Conservation (phyloP, 2,329 filamentous ascomycete genomes). For the Botrytis fragariae region DNA sequence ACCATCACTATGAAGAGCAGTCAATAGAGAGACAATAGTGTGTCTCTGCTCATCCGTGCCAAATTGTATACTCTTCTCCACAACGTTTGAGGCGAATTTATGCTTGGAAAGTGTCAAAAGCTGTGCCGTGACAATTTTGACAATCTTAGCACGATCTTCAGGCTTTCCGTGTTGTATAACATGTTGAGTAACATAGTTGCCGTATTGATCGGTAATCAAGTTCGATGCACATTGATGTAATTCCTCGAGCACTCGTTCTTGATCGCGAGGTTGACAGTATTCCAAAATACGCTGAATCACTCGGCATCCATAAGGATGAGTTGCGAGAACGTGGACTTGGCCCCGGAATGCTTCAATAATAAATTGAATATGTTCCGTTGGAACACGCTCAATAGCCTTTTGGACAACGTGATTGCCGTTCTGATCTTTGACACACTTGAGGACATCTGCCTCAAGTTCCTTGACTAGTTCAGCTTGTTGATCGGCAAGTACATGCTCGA, state of each 20-base stretch:
- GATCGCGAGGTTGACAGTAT: conserved; percentile 70
- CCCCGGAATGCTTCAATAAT: conserved; percentile 78
- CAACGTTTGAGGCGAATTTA: conserved; percentile 96
- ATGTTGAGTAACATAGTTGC: conserved; percentile 95
- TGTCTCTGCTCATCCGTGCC: conserved; percentile 68
- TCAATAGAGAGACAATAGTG: conserved; percentile 64
- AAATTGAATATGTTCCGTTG: conserved; percentile 75
- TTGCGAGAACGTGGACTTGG: conserved; percentile 70
- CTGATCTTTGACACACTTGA: conserved; percentile 77
- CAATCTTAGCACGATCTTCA: conserved; percentile 70
- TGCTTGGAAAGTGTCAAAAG: conserved; percentile 81
- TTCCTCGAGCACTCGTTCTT: conserved; percentile 70
- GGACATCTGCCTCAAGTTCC: conserved; percentile 74
- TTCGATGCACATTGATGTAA: conserved; percentile 68
- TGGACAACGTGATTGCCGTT: conserved; percentile 98
- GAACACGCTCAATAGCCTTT: conserved; percentile 81
- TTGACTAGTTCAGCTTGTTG: conserved; percentile 82
- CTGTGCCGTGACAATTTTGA: conserved; percentile 68
- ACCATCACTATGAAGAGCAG: conserved; percentile 59
- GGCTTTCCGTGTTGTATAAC: conserved; percentile 76
- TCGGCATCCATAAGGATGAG: conserved; percentile 83
- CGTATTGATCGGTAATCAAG: conserved; percentile 83
- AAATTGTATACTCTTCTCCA: conserved; percentile 83
- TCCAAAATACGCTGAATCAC: conserved; percentile 93
- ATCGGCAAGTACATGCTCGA: conserved; percentile 88